Evolutionary conservation across 2,329 filamentous ascomycete genomes (phyloP), one percentile per base, ranked within the genome.

Genomic region (Cercospora sp.): DNA sequence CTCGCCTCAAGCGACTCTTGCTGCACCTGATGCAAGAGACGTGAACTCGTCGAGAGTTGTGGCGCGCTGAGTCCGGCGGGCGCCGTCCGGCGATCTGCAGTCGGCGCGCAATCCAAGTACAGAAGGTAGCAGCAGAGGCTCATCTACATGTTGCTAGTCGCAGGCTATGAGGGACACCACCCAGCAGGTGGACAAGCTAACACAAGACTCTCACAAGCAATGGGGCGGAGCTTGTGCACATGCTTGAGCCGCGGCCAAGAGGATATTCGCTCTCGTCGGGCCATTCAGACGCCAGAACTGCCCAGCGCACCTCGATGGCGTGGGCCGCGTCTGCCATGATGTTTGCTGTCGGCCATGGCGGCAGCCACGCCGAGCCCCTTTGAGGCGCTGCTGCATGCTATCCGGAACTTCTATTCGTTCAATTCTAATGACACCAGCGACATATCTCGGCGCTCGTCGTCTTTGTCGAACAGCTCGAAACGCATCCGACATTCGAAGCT

Each of bases 401-500:
- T 36, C 8, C 57, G 45, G 63, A 23, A 1, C 36, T 58, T 53
- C 60, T 42, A 70, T 70, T 70, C 48, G 68, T 53, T 10, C 51
- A 16, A 30, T 26, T 42, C 31, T 65, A 65, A 70, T 67, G 55
- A 67, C 68, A 53, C 59, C 64, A 64, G 60, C 23, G 18, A 48
- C 13, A 42, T 59, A n/a, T 48, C 31, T 33, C 36, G 59, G 31
- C 58, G 23, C 33, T 64, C 30, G 31, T 28, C 30, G 30, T 28
- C 62, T 36, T 18, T 23, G 18, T 58, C 33, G 58, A 13, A 66
- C 66, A 58, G 30, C 57, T 45, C 63, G 65, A 69, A 67, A 69
- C 68, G 63, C 64, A 60, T 60, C 68, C 64, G 70, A 70, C 60
- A 69, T 66, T 67, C 62, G 53, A 48, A 42, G 57, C 45, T 60